Evolutionary conservation across 2,329 filamentous ascomycete species (phyloP).

Genomic region (Moelleriella libera): DNA sequence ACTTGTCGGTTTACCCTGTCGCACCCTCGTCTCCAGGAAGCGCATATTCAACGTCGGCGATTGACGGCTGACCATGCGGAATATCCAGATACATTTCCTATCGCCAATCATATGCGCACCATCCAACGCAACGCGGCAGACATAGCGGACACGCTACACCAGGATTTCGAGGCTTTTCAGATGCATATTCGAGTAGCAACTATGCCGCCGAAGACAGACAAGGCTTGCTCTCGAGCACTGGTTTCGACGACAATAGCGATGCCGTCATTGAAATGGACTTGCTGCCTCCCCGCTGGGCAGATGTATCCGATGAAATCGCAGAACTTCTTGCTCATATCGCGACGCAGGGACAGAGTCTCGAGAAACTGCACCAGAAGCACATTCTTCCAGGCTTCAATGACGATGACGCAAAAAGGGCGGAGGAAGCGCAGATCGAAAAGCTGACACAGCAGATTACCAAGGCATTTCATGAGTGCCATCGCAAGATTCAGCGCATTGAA

Average conservation of each 20-base stretch:
- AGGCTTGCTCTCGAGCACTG: slow-evolving; percentile 69
- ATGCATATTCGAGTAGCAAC: slow-evolving; percentile 37
- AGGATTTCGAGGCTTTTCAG: slow-evolving; percentile 42
- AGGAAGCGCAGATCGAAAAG: slow-evolving; percentile 81
- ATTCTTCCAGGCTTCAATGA: slow-evolving; percentile 94
- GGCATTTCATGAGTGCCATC: slow-evolving; percentile 80
- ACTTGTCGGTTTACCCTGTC: slow-evolving; percentile 53
- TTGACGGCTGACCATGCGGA: neutral
- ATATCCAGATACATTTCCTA: slow-evolving; percentile 85
- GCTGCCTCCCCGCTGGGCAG: slow-evolving; percentile 87
- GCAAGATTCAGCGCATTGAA: slow-evolving; percentile 77
- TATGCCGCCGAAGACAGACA: slow-evolving; percentile 41
- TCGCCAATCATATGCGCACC: slow-evolving; percentile 94
- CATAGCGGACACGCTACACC: slow-evolving; percentile 35
- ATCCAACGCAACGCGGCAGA: slow-evolving; percentile 73
- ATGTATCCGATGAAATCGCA: slow-evolving; percentile 85
- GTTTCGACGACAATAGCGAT: slow-evolving; percentile 77
- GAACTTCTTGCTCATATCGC: slow-evolving; percentile 71
- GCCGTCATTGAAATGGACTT: slow-evolving; percentile 97
- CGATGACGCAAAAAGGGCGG: slow-evolving; percentile 71
- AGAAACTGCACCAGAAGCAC: slow-evolving; percentile 93
- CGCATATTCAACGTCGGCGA: neutral
- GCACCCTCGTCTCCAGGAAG: neutral
- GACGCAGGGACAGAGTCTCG: slow-evolving; percentile 68
- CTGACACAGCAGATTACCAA: slow-evolving; percentile 84